Evolutionary conservation across 805 yeast genomes (phyloP), one percentile per base, ranked within the genome.

Genomic region (Suhomyces sp.): DNA sequence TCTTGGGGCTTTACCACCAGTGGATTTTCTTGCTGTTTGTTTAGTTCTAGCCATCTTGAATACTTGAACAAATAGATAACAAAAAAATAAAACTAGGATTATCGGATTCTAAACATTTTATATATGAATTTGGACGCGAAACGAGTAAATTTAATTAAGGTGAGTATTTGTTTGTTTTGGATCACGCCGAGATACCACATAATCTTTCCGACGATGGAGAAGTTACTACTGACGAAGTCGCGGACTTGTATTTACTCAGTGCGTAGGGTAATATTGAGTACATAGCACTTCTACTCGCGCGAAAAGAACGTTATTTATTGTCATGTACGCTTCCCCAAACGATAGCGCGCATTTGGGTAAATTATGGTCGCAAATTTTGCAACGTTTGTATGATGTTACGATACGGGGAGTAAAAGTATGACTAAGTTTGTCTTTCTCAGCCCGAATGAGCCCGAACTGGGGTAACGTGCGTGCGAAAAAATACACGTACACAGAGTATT

Each of bases 1-100:
- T 87, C 96, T 87, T 84, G 96, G 96, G 48, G 96, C 96, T 76
- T 88, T 88, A 84, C 96, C 96, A 85, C 96, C 96, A 65, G 96
- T 88, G 60, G 94, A 87, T 76, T 88, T 88, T 88, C 96, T 88
- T 67, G 96, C 94, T 61, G 96, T 88, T 83, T 88, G 96, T 75
- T 88, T 88, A 58, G 96, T 88, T 87, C 94, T 88, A 68, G 96
- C 96, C 96, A 88, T 88, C 71, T 58, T 63, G 53, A 48, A 47
- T 50, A 17, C 8, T 20, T 29, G 39, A 44, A 31, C 35, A n/a
- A 31, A 31, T 31, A 31, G 29, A 27, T 44, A 33, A 29, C 19
- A 13, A 44, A 13, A 21, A 25, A 19, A 44, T 27, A 19, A 33
- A 20, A 25, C 29, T 33, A 40, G 31, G n/a, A 31, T 22, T 41